A percentile compares a stretch with the other conserved stretches of the same genome.
These are phyloP conservation scores for Coemansia sp. DNA, from an alignment of 192 early-diverging fungal genomes.

Conservation along the genomic window DNA sequence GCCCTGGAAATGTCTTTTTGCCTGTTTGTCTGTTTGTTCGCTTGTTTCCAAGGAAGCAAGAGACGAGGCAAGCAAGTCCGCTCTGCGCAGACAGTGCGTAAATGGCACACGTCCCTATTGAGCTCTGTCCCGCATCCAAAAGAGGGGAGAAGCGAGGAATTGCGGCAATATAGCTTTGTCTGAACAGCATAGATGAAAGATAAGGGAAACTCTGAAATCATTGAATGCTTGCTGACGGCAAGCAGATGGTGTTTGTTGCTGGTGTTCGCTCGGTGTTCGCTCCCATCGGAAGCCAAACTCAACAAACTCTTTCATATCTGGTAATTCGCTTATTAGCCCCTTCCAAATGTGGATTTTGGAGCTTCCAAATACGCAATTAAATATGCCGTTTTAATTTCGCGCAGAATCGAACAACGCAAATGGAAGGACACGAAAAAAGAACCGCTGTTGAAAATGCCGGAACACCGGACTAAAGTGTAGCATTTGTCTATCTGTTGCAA, in stretches of 20 bases:
- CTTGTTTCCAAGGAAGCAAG: no score
- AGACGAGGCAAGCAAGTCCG: no score
- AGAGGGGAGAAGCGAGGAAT: neutral
- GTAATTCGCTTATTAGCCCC: neutral
- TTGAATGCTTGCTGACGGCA: neutral
- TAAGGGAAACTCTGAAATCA: neutral
- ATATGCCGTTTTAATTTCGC: neutral
- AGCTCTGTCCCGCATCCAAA: neutral
- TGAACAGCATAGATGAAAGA: neutral
- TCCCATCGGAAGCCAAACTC: neutral
- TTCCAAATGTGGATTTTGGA: neutral
- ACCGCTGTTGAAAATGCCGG: no score
- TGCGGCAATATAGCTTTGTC: neutral
- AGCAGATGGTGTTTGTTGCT: neutral
- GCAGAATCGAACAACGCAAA: neutral
- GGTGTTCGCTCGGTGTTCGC: neutral
- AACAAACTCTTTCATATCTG: neutral
- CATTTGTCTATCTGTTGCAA: no score
- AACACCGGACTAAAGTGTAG: no score
- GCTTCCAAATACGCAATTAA: no score
- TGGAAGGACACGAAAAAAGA: no score
- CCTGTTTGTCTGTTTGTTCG: no score
- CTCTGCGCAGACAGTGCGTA: no score
- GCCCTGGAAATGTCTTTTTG: no score
- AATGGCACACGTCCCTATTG: no score